Evolutionary conservation across 352 stramenopile species (phyloP), one percentile per base, ranked within the genome.

Genomic region (Phytophthora ohioensis): DNA sequence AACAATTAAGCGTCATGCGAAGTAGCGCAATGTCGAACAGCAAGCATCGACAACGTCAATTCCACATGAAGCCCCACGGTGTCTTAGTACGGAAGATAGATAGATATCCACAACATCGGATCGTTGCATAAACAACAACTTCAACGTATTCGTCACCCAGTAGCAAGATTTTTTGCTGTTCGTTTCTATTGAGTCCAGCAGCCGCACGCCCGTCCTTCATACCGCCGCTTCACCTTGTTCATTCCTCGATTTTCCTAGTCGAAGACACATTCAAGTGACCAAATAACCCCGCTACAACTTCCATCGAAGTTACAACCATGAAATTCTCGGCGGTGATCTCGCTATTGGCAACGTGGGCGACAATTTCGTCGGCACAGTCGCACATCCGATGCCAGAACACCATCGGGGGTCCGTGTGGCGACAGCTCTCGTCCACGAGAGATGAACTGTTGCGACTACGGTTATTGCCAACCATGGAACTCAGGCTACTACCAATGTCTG

Each of bases 391-490:
- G 82, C 64, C 80, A 88, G 42, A 78, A 59, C 60, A 82, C 73
- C 41, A 79, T 88, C 66, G 71, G 75, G 36, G 76, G 76, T 0
- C 69, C 56, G 6, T 79, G 72, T 21, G 72, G 72, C 11, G 62
- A 75, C 45, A 61, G 62, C 3, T 88, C 79, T 57, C 77, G 81
- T n/a, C 13, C 55, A 10, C 69, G 73, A 4, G 57, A 54, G 7
- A 67, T 47, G 35, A 76, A 75, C 46, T 90, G 81, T 57, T 80
- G 72, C 30, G 71, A 84, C 58, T 67, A 72, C 21, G 72, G 71
- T 31, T 91, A 87, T 71, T 91, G 83, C 67, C 81, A 89, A 72
- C 84, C 84, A 47, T 90, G 84, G 78, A 88, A 89, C 64, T 64
- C 65, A 2, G 61, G 68, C 5, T 90, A 90, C 76, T 90, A 91